Percentiles rank a stretch among this genome's conserved stretches.
Conservation (phyloP, 768 basidiomycete genomes). For the Leccinum ochraceum region DNA sequence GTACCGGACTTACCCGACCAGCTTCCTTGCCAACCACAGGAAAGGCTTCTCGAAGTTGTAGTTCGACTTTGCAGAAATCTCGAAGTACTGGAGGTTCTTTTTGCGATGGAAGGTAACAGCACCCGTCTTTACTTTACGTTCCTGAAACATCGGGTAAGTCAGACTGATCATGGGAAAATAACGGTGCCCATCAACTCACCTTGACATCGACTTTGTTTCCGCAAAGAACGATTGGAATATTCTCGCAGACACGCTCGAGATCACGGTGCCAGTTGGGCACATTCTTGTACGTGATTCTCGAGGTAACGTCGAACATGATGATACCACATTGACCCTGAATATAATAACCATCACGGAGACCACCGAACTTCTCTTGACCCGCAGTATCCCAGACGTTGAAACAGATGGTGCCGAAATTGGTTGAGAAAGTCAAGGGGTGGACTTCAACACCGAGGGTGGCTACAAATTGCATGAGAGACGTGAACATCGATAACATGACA, state of each 20-base stretch:
- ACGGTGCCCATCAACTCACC: slow-evolving; percentile 47
- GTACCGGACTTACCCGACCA: slow-evolving; percentile 76
- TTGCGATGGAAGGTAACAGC: slow-evolving; percentile 99
- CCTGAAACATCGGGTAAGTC: slow-evolving; percentile 49
- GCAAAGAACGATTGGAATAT: slow-evolving; percentile 98
- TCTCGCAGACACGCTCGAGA: slow-evolving; percentile 99
- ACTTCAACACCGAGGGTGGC: slow-evolving; percentile 99
- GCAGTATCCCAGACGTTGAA: slow-evolving; percentile 99
- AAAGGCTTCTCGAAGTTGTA: slow-evolving; percentile 99
- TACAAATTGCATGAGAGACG: slow-evolving; percentile 36
- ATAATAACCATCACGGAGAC: slow-evolving; percentile 95
- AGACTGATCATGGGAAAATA: slow-evolving; percentile 3
- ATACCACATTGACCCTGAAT: slow-evolving; percentile 99
- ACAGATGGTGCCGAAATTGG: slow-evolving; percentile 98
- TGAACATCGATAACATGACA: slow-evolving; percentile 13
- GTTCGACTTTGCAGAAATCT: slow-evolving; percentile 99
- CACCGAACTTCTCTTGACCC: slow-evolving; percentile 99
- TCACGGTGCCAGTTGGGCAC: slow-evolving; percentile 99
- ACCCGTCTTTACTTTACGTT: slow-evolving; percentile 99
- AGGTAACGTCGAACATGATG: slow-evolving; percentile 99
- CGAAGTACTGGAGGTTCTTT: slow-evolving; percentile 99
- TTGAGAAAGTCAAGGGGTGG: slow-evolving; percentile 92
- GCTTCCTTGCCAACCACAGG: slow-evolving; percentile 98
- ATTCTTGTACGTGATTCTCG: slow-evolving; percentile 99
- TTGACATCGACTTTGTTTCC: slow-evolving; percentile 99